phyloP scores from a whole-genome alignment of 441 rosid genomes.

The Cnidoscolus chayamansa region DNA sequence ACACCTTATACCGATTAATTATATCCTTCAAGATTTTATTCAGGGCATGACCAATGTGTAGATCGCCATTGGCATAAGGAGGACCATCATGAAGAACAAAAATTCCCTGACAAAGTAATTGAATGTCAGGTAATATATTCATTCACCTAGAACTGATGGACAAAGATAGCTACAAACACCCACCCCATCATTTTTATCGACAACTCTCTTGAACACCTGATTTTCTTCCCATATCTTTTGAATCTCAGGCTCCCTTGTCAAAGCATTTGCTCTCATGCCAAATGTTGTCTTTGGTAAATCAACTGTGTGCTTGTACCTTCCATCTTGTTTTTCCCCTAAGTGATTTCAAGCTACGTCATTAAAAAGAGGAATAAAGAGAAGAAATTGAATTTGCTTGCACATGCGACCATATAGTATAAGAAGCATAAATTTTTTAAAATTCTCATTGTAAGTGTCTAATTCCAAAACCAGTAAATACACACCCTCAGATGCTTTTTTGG shows the following conservation, averaged over 20 bases:
- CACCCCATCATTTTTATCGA: slow-evolving; percentile 75
- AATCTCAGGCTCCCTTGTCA: slow-evolving; percentile 87
- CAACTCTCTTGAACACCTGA: slow-evolving; percentile 78
- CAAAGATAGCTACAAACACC: slow-evolving; percentile 28
- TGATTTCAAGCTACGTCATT: slow-evolving; percentile 2
- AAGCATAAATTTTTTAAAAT: background rate
- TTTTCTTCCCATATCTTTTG: slow-evolving; percentile 86
- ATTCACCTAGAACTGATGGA: slow-evolving; percentile 19
- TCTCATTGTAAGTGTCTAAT: background rate
- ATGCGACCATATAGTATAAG: background rate
- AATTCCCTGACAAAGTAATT: slow-evolving; percentile 49
- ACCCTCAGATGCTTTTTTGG: slow-evolving; percentile 80
- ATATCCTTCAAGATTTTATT: slow-evolving; percentile 97
- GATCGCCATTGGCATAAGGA: slow-evolving; percentile 94
- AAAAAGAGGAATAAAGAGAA: background rate
- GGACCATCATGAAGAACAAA: slow-evolving; percentile 98
- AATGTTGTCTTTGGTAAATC: slow-evolving; percentile 86
- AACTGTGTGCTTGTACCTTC: slow-evolving; percentile 87
- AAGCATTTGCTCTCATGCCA: slow-evolving; percentile 89
- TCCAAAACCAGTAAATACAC: slow-evolving; percentile 10
- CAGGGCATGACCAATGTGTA: slow-evolving; percentile 95
- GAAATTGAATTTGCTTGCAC: background rate
- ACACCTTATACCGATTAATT: slow-evolving; percentile 90
- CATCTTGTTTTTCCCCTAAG: slow-evolving; percentile 79
- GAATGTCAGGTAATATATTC: slow-evolving; percentile 33